These are phyloP conservation scores for Pachysandra terminalis DNA, from an alignment of 164 flowering plant species.

Conservation along the genomic window DNA sequence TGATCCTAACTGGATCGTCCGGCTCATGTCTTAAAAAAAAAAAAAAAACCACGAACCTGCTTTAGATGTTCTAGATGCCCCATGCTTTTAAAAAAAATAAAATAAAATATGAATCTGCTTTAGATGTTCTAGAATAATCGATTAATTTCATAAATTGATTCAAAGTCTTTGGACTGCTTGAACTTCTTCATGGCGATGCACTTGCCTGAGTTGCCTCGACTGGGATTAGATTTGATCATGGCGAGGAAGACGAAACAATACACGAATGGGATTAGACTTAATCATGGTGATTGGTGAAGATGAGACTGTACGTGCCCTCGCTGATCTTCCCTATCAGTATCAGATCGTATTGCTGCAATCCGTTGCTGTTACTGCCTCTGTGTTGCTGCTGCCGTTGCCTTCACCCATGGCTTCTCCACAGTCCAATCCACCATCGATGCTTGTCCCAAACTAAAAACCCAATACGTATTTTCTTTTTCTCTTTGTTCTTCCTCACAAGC, in stretches of 20 bases:
- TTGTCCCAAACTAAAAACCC: neutral
- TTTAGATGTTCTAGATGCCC: no score
- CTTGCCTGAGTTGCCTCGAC: constrained; percentile 76
- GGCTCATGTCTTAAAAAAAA: no score
- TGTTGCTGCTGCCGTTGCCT: neutral
- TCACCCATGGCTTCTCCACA: neutral
- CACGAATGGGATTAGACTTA: no score
- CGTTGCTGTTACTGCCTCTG: constrained; percentile 23
- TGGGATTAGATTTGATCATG: constrained; percentile 47
- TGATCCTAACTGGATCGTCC: no score
- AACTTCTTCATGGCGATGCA: constrained; percentile 96
- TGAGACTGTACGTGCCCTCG: constrained; percentile 97
- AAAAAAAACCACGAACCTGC: no score
- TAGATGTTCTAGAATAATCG: no score
- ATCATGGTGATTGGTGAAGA: no score
- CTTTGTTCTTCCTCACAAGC: no score
- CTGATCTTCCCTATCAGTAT: constrained; percentile 99
- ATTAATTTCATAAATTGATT: no score
- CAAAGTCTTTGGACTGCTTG: constrained; percentile 98
- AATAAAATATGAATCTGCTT: no score
- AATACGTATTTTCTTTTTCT: no score
- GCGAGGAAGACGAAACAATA: constrained; percentile 97
- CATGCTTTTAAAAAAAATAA: no score
- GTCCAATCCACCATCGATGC: neutral
- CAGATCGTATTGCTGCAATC: constrained; percentile 92